A percentile compares a stretch with the other conserved stretches of the same genome.
Evolutionary conservation across 73 alveolate genomes (phyloP).

Genomic region (Stentor roeselii): DNA sequence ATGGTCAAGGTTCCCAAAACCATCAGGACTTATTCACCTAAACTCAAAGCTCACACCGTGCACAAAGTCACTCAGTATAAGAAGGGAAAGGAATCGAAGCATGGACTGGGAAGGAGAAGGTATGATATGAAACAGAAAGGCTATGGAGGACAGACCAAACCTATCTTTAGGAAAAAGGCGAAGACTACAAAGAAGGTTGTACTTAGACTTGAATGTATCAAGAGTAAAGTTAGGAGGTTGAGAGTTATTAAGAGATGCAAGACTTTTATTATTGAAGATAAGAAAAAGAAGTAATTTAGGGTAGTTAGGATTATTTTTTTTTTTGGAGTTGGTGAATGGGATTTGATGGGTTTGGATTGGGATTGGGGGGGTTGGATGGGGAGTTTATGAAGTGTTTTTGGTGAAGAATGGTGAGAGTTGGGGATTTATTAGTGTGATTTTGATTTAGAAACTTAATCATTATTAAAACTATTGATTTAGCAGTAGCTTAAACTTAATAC

Average conservation of each 20-base stretch:
- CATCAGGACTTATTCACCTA: slow-evolving; percentile 70
- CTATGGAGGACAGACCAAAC: slow-evolving; percentile 95
- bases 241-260: slow-evolving; percentile 90
- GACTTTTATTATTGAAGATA: slow-evolving; percentile 91
- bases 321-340: no score
- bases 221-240: slow-evolving; percentile 83
- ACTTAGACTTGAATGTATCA: slow-evolving; percentile 84
- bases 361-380: no score
- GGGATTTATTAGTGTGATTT: no score
- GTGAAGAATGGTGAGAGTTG: no score
- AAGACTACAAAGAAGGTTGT: slow-evolving; percentile 95
- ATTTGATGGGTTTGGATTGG: no score
- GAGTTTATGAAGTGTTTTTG: no score
- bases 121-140: slow-evolving; percentile 94
- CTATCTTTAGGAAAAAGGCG: slow-evolving; percentile 96
- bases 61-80: slow-evolving; percentile 83
- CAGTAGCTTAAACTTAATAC: no score
- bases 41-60: slow-evolving; percentile 66
- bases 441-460: no score
- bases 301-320: no score
- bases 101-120: slow-evolving; percentile 88
- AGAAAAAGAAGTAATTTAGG: no score
- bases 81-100: slow-evolving; percentile 80
- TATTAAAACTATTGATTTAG: no score
- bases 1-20: slow-evolving; percentile 82